Conservation (phyloP, 371 early-diverging fungal species). For the Syncephalastrum contaminatum region DNA sequence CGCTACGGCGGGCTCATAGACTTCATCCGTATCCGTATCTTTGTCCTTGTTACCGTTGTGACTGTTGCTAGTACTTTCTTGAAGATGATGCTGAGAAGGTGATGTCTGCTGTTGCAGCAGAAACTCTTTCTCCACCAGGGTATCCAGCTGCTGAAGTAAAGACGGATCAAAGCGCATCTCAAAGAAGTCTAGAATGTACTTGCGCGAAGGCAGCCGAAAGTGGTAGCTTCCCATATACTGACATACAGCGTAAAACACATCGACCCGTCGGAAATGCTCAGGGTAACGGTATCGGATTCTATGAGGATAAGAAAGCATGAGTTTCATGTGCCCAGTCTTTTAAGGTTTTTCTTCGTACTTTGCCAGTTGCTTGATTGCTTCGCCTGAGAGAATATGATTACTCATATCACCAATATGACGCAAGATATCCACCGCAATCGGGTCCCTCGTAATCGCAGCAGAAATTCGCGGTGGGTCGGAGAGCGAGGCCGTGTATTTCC, state of each 20-base stretch:
- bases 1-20: no score
- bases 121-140: constrained; percentile 11
- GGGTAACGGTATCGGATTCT: constrained; percentile 52
- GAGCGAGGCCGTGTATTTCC: constrained; percentile 53
- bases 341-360: constrained; percentile 31
- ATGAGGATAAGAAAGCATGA: not conserved
- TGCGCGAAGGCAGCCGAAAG: constrained; percentile 72
- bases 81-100: no score
- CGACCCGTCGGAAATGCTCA: constrained; percentile 53
- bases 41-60: no score
- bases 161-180: constrained; percentile 60
- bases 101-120: not conserved
- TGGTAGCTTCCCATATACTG: constrained; percentile 69
- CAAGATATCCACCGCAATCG: constrained; percentile 66
- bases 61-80: no score
- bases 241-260: constrained; percentile 65
- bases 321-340: not conserved
- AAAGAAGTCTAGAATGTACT: constrained; percentile 81
- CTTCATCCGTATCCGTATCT: no score
- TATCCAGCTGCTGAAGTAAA: constrained; percentile 33
- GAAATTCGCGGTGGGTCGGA: constrained; percentile 49
- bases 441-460: constrained; percentile 39
- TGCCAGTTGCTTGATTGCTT: constrained; percentile 70
- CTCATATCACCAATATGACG: constrained; percentile 78
- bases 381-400: constrained; percentile 84